Evolutionary conservation across 1,284 basidiomycete genomes (phyloP).

Genomic region (Ustilago hordei): DNA sequence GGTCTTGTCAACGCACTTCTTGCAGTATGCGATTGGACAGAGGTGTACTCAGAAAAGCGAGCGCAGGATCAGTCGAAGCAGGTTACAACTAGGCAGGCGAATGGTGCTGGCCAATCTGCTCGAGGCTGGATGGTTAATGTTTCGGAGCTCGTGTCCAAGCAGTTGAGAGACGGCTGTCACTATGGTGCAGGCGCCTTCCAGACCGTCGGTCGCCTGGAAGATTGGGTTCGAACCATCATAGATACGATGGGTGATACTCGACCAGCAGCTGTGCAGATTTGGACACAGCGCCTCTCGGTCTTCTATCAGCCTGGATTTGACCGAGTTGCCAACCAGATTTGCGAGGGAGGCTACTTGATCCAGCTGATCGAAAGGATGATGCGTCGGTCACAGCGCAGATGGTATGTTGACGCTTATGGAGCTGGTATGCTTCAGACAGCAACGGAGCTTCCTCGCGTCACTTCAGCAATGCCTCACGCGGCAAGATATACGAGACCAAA

Average conservation of each 20-base stretch:
- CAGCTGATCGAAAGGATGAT: slow-evolving; percentile 74
- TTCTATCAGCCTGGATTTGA: slow-evolving; percentile 70
- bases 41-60: slow-evolving; percentile 58
- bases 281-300: slow-evolving; percentile 70
- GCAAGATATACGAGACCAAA: slow-evolving; percentile 66
- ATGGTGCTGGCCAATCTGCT: not conserved
- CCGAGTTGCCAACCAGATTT: slow-evolving; percentile 64
- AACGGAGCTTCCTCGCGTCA: slow-evolving; percentile 30
- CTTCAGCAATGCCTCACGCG: slow-evolving; percentile 18
- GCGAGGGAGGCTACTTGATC: slow-evolving; percentile 75
- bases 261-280: slow-evolving; percentile 67
- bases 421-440: slow-evolving; percentile 5
- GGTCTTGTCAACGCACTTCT: slow-evolving; percentile 74
- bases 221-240: slow-evolving; percentile 73
- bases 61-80: not conserved
- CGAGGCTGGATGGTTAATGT: slow-evolving; percentile 73
- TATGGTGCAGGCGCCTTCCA: slow-evolving; percentile 72
- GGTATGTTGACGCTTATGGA: slow-evolving; percentile 72
- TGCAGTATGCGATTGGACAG: slow-evolving; percentile 75
- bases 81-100: not conserved
- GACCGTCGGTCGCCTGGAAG: slow-evolving; percentile 68
- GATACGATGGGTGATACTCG: slow-evolving; percentile 46
- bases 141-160: slow-evolving; percentile 72
- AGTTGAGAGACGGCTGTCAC: slow-evolving; percentile 72
- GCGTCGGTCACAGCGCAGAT: slow-evolving; percentile 73